Evolutionary conservation across 2,329 filamentous ascomycete species (phyloP).

Genomic region (Thelonectria blattea): DNA sequence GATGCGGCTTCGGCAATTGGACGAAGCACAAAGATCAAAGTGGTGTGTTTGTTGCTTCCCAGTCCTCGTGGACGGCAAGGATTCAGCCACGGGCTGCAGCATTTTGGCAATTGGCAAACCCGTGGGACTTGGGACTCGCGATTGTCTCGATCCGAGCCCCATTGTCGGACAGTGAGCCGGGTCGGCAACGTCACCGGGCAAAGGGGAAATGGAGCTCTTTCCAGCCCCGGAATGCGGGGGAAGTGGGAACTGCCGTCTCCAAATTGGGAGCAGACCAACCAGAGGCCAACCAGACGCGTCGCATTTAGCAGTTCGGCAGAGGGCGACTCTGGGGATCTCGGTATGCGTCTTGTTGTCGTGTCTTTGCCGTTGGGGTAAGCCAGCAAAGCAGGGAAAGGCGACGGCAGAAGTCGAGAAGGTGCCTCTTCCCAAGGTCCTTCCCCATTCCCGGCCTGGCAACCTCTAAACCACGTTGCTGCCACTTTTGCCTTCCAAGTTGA

Average conservation of each 20-base stretch:
- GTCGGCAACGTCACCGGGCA: conserved; percentile 25
- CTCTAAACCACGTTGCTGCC: not conserved
- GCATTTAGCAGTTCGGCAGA: conserved; percentile 8
- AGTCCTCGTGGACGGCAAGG: conserved; percentile 4
- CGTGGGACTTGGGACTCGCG: conserved; percentile 13
- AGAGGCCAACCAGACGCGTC: conserved; percentile 14
- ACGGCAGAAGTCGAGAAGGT: not conserved
- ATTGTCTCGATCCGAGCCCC: conserved; percentile 7
- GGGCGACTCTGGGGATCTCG: not conserved
- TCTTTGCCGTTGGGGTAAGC: not conserved
- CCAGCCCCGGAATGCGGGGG: conserved; percentile 15
- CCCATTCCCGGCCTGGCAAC: not conserved
- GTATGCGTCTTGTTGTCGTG: not conserved
- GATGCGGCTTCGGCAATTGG: conserved; percentile 9
- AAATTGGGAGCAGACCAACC: not conserved
- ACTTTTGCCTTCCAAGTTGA: not conserved
- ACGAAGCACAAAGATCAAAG: not conserved
- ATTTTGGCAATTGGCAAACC: conserved; percentile 6
- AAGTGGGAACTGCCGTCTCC: conserved; percentile 16
- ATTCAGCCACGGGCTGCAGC: not conserved
- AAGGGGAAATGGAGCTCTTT: conserved; percentile 14
- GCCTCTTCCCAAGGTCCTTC: not conserved
- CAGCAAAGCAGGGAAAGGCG: not conserved
- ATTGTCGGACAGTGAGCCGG: conserved; percentile 17
- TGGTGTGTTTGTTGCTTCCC: not conserved